Evolutionary conservation across 225 moss, liverwort and hornwort genomes (phyloP), one percentile per base, ranked within the genome.

Genomic region (Marchantia polymorpha): DNA sequence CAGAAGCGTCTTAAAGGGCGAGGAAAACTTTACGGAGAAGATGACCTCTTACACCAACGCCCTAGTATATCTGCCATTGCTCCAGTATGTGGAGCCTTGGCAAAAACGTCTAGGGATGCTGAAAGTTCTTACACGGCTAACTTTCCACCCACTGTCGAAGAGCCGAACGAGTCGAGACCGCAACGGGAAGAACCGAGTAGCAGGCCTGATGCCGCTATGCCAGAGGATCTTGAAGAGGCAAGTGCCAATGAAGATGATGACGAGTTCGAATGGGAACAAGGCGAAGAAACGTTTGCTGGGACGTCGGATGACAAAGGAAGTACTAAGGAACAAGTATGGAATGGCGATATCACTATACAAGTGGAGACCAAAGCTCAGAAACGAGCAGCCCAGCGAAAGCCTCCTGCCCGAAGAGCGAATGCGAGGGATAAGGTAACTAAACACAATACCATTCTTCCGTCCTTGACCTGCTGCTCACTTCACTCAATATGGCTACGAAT

Each of bases 261-360:
- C 63, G 87, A 92, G n/a, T 81, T 87, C 65, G 95, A 91, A 78
- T 99, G 99, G 99, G 99, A 95, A 82, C 93, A 93, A 52, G 95
- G 93, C 64, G 90, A 89, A 75, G 81, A 85, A 31, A 84, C 83
- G 9, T 72, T 64, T 12, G 65, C 58, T 81, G 79, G 70, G 77
- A 64, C 81, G 51, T 55, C 78, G 81, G 86, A 73, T 71, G 85
- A 83, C 29, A 72, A 53, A 22, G 76, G 46, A 61, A 48, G 48
- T 39, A 14, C 22, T 61, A 63, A 23, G 51, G 59, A 64, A 10
- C 85, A 87, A 77, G 85, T 86, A 51, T 94, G 95, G 99, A 87
- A 90, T 81, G 95, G 95, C 53, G 81, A 91, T 86, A 85, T 99
- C 6, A 90, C 88, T 19, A 81, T 99, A 61, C 86, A 89, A 23